Base-by-base conservation (phyloP, 139 green algal genomes). In the Coccomyxa sp. region DNA sequence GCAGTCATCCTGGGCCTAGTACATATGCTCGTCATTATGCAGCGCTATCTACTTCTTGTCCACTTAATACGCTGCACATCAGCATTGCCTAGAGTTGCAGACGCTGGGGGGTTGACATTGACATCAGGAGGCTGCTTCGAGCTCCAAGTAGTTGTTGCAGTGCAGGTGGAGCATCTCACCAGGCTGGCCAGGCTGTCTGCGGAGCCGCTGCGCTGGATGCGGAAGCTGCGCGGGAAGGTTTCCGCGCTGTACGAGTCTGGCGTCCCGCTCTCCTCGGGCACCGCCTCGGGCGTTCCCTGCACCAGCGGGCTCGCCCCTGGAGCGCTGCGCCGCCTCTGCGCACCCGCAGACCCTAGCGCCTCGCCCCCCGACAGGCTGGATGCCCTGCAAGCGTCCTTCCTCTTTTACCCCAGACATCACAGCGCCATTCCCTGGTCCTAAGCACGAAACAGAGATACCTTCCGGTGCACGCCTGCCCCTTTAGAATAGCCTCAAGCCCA, bases 141-240 rank as follows among this genome's bases (percentile, higher is more conserved):
- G 18, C 2, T 2, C 3, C 50, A 4, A 64, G 27, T 64, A 22
- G 22, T 18, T 64, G 50, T 22, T 58, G 44, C 44, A 27, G 14
- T 58, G 44, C 44, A 58, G 50, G 50, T 64, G 50, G 5, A 22
- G 50, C 18, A 22, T 31, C 6, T 72, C 34, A 72, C 64, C 2
- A 72, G 29, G 64, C 24, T 36, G 7, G 64, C 64, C 27, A 72
- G 29, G 64, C 64, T 72, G 64, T 72, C 64, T 10, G n/a, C 18
- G 27, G 64, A 72, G 64, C n/a, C n/a, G n/a, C 24, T 38, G 64
- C 64, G 64, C 64, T 72, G 64, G n/a, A 72, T 72, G 64, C 29
- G 64, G 64, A 72, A 72, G 64, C 64, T 72, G 64, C 64, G 64
- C 7, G 64, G 64, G n/a, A 38, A 72, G 27, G 12, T 16, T 29